Evolutionary conservation across 352 stramenopile species (phyloP), one percentile per base, ranked within the genome.

Genomic region (Globisporangium takayamanum): DNA sequence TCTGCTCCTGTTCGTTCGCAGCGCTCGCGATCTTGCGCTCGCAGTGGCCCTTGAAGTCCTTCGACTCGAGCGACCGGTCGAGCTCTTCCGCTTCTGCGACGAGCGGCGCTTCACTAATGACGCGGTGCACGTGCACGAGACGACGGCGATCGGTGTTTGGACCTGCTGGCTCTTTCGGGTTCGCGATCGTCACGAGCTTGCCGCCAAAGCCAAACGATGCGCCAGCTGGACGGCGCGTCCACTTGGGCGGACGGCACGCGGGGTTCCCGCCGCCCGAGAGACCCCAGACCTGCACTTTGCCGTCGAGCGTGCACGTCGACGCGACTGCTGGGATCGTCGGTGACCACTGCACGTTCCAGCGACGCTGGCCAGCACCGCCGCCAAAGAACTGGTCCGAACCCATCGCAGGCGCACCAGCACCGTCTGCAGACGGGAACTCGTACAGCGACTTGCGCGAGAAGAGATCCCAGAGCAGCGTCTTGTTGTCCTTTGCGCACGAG

Each of bases 401-500:
- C 70, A 91, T 87, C 18, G 73, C 46, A 6, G 84, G 84, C n/a
- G 78, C 77, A 15, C 76, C 64, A 2, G 14, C 36, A 16, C 76
- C 66, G 2, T 76, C 55, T 45, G 90, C 76, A 25, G 81, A 84
- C 7, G 94, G 91, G 63, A 99, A 87, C 66, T 99, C 96, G 47
- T 87, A 97, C 52, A 99, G 86, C 20, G 94, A 86, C 72, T 93
- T 86, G 47, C 96, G 77, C 26, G 88, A 94, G 67, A 94, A 97
- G 12, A 99, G 72, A 69, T 99, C 96, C 97, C 97, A 99, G 7
- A 99, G 69, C 20, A 99, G 80, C 20, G 97, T 99, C 45, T 88
- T 79, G 78, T 99, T 99, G 80, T 99, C 97, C 72, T 99, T 99
- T 16, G 80, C 97, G 60, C 91, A 98, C 37, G 91, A 97, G 22